Evolutionary conservation across 129 eudicot genomes (phyloP).

Genomic region (carrot (Daucus carota)): DNA sequence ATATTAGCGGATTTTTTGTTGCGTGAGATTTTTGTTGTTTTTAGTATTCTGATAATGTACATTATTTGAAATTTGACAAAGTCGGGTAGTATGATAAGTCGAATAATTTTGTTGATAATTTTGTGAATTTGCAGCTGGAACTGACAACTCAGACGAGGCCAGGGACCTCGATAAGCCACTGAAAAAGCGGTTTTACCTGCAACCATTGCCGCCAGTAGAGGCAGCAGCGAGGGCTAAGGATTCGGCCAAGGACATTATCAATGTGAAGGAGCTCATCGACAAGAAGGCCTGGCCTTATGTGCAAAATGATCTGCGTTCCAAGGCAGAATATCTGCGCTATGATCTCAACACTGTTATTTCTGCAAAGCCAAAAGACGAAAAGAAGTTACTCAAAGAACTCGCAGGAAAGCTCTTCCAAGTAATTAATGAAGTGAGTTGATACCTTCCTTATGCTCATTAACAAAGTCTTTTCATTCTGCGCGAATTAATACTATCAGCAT

Average conservation of each 20-base stretch:
- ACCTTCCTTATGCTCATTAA: neutral
- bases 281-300: slow-evolving; percentile 99
- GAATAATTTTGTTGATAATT: neutral
- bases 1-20: no score
- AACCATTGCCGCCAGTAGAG: slow-evolving; percentile 64
- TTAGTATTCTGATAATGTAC: no score
- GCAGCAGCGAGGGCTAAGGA: slow-evolving; percentile 80
- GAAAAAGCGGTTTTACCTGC: slow-evolving; percentile 69
- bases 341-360: slow-evolving; percentile 89
- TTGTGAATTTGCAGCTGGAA: slow-evolving; percentile 64
- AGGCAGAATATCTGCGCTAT: slow-evolving; percentile 69
- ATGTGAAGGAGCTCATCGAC: slow-evolving; percentile 61
- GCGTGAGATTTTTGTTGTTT: no score
- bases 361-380: slow-evolving; percentile 72
- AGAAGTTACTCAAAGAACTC: slow-evolving; percentile 65
- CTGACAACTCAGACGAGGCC: slow-evolving; percentile 80
- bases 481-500: neutral
- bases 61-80: no score
- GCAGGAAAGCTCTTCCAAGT: slow-evolving; percentile 71
- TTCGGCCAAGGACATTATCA: slow-evolving; percentile 79
- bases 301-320: slow-evolving; percentile 79
- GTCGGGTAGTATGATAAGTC: neutral
- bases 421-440: slow-evolving; percentile 50
- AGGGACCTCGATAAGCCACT: slow-evolving; percentile 61
- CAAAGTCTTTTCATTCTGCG: neutral